These are phyloP conservation scores for Microsporum ferrugineum DNA, from an alignment of 2,329 filamentous ascomycete species.

Conservation along the genomic window DNA sequence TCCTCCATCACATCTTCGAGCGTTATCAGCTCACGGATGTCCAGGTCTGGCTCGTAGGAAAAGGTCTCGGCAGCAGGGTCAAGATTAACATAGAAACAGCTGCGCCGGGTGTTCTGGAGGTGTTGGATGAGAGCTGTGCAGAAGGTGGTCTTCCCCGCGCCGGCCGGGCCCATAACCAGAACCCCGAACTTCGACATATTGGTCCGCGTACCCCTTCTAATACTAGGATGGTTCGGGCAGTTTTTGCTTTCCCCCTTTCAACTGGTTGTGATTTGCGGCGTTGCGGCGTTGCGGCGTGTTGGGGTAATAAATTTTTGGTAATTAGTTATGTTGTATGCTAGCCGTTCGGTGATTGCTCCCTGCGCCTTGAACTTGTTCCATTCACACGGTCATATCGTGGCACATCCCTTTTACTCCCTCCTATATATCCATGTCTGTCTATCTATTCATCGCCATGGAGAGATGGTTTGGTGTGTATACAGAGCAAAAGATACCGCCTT, in stretches of 20 bases:
- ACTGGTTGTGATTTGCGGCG: neutral
- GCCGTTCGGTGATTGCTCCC: neutral
- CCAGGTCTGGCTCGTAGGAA: conserved; percentile 79
- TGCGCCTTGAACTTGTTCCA: too few relatives aligned
- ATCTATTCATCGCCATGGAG: too few relatives aligned
- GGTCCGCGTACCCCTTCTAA: neutral
- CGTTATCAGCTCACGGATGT: conserved; percentile 89
- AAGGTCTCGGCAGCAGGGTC: conserved; percentile 93
- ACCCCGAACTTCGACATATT: conserved; percentile 86
- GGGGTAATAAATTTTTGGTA: neutral
- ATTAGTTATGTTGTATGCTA: neutral
- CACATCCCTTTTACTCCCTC: too few relatives aligned
- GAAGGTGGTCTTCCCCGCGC: conserved; percentile 95
- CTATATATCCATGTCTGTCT: too few relatives aligned
- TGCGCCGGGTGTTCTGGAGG: conserved; percentile 79
- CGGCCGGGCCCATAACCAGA: conserved; percentile 91
- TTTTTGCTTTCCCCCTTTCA: neutral
- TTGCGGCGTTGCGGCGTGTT: neutral
- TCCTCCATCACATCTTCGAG: conserved; percentile 96
- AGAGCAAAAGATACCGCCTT: neutral
- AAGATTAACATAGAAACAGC: conserved; percentile 95
- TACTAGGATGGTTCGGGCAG: neutral
- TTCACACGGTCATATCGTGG: too few relatives aligned
- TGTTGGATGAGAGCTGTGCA: conserved; percentile 88
- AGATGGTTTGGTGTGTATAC: too few relatives aligned